Conservation (phyloP, 768 basidiomycete species). For the Mycena chlorophos region DNA sequence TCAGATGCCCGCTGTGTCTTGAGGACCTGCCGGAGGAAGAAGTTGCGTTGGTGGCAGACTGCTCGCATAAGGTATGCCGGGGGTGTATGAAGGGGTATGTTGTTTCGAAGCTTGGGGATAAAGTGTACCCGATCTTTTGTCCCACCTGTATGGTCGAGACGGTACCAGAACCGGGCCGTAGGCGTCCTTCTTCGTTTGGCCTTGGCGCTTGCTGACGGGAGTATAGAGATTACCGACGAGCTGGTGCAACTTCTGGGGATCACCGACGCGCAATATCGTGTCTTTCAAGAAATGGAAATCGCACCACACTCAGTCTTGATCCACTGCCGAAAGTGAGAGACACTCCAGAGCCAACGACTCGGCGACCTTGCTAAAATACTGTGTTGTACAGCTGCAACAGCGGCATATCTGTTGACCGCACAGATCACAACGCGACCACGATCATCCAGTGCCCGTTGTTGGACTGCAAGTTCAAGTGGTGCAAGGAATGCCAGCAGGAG, state of each 20-base stretch:
- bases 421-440: background rate
- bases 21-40: background rate
- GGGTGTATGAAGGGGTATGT: background rate
- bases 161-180: background rate
- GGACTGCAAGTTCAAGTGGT: background rate
- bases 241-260: background rate
- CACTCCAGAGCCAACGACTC: too few relatives aligned
- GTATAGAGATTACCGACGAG: background rate
- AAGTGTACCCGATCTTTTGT: background rate
- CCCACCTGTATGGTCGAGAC: background rate
- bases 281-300: background rate
- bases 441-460: background rate
- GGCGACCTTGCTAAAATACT: background rate
- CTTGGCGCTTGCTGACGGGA: background rate
- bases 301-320: background rate
- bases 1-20: background rate
- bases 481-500: background rate
- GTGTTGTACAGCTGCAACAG: background rate
- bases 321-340: background rate
- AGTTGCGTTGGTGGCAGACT: background rate
- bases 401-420: background rate
- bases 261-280: background rate
- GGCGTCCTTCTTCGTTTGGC: background rate
- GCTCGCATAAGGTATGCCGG: background rate
- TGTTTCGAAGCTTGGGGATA: background rate